These are phyloP conservation scores for Teunomyces panamensis DNA, from an alignment of 805 yeast species.

Conservation along the genomic window DNA sequence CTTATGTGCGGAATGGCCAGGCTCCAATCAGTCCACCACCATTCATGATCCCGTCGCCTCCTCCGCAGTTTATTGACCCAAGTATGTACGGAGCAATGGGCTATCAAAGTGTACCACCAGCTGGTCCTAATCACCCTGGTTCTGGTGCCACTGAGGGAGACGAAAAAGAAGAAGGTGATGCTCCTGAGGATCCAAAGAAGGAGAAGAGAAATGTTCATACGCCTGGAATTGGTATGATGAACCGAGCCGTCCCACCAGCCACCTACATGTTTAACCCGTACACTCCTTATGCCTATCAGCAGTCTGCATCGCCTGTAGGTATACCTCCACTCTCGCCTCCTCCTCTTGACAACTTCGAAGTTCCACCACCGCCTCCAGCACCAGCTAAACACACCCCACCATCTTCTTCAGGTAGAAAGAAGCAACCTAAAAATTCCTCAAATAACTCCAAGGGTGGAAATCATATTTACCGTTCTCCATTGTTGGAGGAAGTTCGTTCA, in stretches of 20 bases:
- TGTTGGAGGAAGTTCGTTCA: constrained; percentile 80
- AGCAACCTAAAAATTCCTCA: not conserved
- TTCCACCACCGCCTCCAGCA: constrained; percentile 15
- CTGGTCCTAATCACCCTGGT: constrained; percentile 7
- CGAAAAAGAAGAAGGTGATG: constrained; percentile 3
- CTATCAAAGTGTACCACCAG: constrained; percentile 11
- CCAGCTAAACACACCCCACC: constrained; percentile 3
- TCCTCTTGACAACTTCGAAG: constrained; percentile 1
- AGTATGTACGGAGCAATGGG: constrained; percentile 31
- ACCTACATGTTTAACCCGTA: constrained; percentile 51
- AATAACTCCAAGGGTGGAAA: constrained; percentile 19
- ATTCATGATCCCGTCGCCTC: constrained; percentile 37
- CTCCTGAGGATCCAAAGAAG: constrained; percentile 1
- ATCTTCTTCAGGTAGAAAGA: constrained; percentile 7
- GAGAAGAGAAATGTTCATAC: constrained; percentile 7
- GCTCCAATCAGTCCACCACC: constrained; percentile 39
- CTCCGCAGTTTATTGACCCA: constrained; percentile 38
- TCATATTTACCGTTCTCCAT: constrained; percentile 69
- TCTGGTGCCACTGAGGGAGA: not conserved
- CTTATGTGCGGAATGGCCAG: constrained; percentile 30
- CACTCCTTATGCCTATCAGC: constrained; percentile 43
- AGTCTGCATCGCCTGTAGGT: constrained; percentile 18
- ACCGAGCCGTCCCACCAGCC: constrained; percentile 27
- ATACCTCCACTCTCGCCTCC: constrained; percentile 7
- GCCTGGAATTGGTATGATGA: constrained; percentile 37